Conservation (phyloP, 352 stramenopile species). For the Pythium brachiatum region DNA sequence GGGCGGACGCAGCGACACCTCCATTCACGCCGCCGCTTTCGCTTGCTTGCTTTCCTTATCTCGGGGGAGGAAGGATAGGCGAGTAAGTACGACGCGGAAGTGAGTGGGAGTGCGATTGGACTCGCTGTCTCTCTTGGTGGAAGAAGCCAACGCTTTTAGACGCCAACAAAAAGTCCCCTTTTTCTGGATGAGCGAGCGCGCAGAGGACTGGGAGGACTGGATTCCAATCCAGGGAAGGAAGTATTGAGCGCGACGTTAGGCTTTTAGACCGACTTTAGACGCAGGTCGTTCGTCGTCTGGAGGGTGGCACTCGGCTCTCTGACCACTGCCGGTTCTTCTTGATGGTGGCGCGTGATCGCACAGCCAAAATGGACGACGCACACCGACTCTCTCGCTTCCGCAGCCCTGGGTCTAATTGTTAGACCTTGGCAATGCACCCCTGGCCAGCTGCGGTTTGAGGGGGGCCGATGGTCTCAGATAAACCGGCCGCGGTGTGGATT, state of each 20-base stretch:
- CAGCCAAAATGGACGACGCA: neutral
- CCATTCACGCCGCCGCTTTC: no score
- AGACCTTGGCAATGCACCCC: no score
- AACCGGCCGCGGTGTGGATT: neutral
- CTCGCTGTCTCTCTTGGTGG: no score
- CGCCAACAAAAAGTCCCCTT: no score
- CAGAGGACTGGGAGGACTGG: no score
- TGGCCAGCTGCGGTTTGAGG: neutral
- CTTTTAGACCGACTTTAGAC: no score
- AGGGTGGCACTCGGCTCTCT: neutral
- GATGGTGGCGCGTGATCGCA: constrained; percentile 2
- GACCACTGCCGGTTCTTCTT: neutral
- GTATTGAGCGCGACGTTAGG: neutral
- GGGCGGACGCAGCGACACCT: neutral
- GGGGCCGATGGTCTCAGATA: neutral
- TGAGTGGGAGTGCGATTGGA: neutral
- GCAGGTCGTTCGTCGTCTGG: neutral
- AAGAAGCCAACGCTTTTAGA: no score
- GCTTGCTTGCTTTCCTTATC: neutral
- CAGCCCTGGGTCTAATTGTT: neutral
- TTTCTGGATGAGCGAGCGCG: no score
- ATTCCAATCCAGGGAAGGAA: neutral
- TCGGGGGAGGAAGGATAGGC: neutral
- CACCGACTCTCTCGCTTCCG: neutral
- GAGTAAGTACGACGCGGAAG: no score